These are phyloP conservation scores for Yarrowia divulgata DNA, from an alignment of 805 yeast genomes.

Conservation along the genomic window DNA sequence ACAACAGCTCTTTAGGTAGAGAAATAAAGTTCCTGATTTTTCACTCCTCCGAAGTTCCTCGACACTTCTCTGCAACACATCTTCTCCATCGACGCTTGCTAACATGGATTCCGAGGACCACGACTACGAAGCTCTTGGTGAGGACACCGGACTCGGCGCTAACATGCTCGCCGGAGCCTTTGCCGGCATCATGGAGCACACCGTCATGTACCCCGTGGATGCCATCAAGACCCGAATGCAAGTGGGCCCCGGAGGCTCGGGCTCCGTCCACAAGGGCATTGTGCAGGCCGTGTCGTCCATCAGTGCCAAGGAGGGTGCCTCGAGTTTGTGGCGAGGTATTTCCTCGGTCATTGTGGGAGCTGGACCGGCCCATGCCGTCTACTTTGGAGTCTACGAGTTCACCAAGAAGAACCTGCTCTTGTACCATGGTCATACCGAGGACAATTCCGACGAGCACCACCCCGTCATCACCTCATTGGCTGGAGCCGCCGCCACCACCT, in stretches of 20 bases:
- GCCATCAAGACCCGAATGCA: conserved; percentile 98
- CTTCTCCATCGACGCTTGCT: conserved; percentile 37
- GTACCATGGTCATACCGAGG: conserved; percentile 40
- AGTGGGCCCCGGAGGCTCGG: conserved; percentile 51
- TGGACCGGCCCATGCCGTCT: conserved; percentile 99
- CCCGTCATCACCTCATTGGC: conserved; percentile 85
- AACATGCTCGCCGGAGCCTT: conserved; percentile 94
- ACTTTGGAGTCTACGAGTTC: conserved; percentile 91
- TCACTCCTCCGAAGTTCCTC: conserved; percentile 21
- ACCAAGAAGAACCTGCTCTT: conserved; percentile 63
- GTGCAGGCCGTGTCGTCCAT: conserved; percentile 75
- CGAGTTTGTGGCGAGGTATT: conserved; percentile 92
- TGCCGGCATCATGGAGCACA: conserved; percentile 99
- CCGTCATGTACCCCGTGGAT: conserved; percentile 95
- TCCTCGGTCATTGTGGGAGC: conserved; percentile 93
- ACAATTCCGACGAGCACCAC: conserved; percentile 62
- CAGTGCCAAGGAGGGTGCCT: conserved; percentile 85
- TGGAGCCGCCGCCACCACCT: conserved; percentile 91
- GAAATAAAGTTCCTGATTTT: conserved; percentile 26
- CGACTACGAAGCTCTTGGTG: conserved; percentile 93
- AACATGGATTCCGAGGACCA: conserved; percentile 41
- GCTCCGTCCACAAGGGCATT: conserved; percentile 54
- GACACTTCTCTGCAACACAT: conserved; percentile 22
- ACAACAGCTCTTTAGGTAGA: no score
- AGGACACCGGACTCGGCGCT: conserved; percentile 78